Evolutionary conservation across 139 green algal genomes (phyloP).

Genomic region (Gonium pectorale): DNA sequence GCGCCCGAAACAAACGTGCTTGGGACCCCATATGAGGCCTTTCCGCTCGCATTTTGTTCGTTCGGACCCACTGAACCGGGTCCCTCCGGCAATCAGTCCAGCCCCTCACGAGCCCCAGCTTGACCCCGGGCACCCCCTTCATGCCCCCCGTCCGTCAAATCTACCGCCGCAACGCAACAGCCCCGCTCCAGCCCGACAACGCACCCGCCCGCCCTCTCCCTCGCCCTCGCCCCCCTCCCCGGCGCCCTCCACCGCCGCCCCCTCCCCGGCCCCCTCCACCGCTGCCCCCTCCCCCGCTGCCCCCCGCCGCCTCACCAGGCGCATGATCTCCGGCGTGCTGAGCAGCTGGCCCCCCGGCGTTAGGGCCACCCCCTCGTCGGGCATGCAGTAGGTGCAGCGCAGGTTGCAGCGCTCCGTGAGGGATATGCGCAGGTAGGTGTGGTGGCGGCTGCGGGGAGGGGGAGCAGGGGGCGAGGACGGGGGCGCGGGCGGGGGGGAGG

Average conservation of each 20-base stretch:
- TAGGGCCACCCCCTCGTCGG: conserved; percentile 93
- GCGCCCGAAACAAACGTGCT: too few species aligned
- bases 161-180: too few species aligned
- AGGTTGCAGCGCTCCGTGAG: conserved; percentile 99
- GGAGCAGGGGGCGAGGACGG: not conserved
- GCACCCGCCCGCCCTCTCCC: not conserved
- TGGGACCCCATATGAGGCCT: too few species aligned
- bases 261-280: not conserved
- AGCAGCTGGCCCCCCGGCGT: conserved; percentile 81
- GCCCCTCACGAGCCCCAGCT: too few species aligned
- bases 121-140: too few species aligned
- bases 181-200: not conserved
- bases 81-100: too few species aligned
- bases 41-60: too few species aligned
- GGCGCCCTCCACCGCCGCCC: not conserved
- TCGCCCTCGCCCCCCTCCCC: not conserved
- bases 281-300: not conserved
- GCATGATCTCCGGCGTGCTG: conserved; percentile 81
- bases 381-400: conserved; percentile 99
- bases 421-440: conserved; percentile 97
- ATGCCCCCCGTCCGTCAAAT: too few species aligned
- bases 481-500: not conserved
- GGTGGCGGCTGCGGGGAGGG: conserved; percentile 73
- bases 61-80: too few species aligned
- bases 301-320: conserved; percentile 68